A percentile compares a stretch with the other conserved stretches of the same genome.
Evolutionary conservation across 2,329 filamentous ascomycete species (phyloP).

Genomic region (Cladosporium colombiae): DNA sequence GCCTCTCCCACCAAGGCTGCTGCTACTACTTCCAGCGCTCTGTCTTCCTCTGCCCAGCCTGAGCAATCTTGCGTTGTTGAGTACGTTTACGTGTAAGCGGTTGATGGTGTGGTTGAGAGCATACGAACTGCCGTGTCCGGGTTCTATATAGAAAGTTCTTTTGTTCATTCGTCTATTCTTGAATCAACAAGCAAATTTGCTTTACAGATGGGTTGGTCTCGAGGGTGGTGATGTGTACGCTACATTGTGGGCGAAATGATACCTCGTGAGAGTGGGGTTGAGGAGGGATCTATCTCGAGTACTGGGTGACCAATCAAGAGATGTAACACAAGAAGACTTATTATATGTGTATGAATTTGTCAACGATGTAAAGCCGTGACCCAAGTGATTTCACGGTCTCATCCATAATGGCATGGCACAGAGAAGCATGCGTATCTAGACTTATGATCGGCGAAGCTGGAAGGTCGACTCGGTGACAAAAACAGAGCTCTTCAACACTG

Average conservation of each 20-base stretch:
- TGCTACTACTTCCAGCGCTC: slow-evolving; percentile 1
- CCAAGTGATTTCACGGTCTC: neutral
- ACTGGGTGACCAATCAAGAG: neutral
- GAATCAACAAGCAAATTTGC: neutral
- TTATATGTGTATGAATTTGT: neutral
- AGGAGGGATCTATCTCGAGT: neutral
- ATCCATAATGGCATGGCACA: neutral
- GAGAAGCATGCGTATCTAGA: neutral
- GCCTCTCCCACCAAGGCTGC: slow-evolving; percentile 7
- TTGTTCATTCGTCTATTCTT: neutral
- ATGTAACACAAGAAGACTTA: neutral
- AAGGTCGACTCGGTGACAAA: too few relatives aligned
- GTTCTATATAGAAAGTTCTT: neutral
- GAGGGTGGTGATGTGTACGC: neutral
- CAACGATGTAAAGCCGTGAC: neutral
- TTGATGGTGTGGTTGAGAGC: neutral
- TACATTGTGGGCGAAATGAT: neutral
- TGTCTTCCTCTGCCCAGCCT: slow-evolving; percentile 2
- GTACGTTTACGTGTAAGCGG: slow-evolving; percentile 23
- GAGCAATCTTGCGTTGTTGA: slow-evolving; percentile 21
- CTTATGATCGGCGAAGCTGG: neutral
- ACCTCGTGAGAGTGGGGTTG: neutral
- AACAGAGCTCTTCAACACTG: too few relatives aligned
- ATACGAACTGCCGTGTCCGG: neutral
- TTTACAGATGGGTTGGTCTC: neutral